These are phyloP conservation scores for Starmerella apicola DNA, from an alignment of 805 yeast genomes.

Conservation along the genomic window DNA sequence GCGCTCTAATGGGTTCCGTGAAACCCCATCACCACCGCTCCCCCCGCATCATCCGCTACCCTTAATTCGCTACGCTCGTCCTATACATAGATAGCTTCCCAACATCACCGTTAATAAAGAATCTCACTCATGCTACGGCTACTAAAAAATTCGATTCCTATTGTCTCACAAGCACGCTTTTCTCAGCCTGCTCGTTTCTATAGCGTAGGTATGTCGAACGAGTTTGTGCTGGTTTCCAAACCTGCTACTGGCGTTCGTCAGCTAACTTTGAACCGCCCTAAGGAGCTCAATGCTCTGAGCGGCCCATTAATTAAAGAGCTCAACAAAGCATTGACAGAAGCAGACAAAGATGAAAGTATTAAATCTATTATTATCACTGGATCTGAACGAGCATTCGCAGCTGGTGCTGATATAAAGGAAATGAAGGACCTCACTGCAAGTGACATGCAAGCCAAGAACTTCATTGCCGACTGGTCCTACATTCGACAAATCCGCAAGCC, in stretches of 20 bases:
- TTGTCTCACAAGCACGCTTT: no score
- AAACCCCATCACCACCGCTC: no score
- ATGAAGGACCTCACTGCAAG: conserved; percentile 33
- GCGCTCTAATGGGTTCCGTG: no score
- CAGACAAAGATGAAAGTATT: conserved; percentile 29
- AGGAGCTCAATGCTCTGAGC: conserved; percentile 34
- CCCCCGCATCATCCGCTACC: no score
- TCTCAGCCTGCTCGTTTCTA: conserved; percentile 10
- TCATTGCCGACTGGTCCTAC: conserved; percentile 33
- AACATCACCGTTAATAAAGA: no score
- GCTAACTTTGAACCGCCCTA: conserved; percentile 34
- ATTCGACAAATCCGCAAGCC: conserved; percentile 34
- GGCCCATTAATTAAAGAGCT: conserved; percentile 30
- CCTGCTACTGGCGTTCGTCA: conserved; percentile 32
- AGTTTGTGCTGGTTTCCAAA: conserved; percentile 30
- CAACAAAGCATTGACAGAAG: conserved; percentile 28
- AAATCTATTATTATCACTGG: conserved; percentile 42
- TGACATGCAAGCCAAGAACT: conserved; percentile 28
- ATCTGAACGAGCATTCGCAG: conserved; percentile 37
- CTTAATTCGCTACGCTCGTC: no score
- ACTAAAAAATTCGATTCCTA: no score
- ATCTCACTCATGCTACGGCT: no score
- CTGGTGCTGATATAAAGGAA: conserved; percentile 46
- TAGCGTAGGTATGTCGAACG: conserved; percentile 24
- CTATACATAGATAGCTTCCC: no score